Evolutionary conservation across 495 filamentous ascomycete genomes (phyloP).

Genomic region (Podospora anserina): DNA sequence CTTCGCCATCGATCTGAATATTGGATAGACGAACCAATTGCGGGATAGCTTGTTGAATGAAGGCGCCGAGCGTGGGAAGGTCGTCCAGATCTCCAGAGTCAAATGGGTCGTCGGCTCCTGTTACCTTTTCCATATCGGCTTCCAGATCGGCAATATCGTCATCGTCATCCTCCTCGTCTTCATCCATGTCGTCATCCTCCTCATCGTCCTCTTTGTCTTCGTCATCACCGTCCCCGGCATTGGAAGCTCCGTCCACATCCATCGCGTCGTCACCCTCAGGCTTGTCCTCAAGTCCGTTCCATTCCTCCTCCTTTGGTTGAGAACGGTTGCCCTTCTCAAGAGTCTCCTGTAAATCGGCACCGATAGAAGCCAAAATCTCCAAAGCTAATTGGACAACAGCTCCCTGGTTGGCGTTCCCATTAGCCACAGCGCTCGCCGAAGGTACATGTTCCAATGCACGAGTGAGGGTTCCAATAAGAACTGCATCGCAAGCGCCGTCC

Average conservation of each 20-base stretch:
- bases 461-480: conserved; percentile 45
- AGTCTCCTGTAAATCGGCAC: conserved; percentile 49
- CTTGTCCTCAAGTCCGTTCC: conserved; percentile 34
- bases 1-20: conserved; percentile 20
- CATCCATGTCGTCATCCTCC: conserved; percentile 32
- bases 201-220: conserved; percentile 35
- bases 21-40: conserved; percentile 44
- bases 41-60: conserved; percentile 51
- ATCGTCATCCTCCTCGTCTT: conserved; percentile 34
- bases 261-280: conserved; percentile 25
- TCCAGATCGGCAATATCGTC: conserved; percentile 53
- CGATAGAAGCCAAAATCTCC: conserved; percentile 58
- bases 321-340: conserved; percentile 38
- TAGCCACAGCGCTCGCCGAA: conserved; percentile 23
- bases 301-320: conserved; percentile 22
- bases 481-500: conserved; percentile 46
- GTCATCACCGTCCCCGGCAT: conserved; percentile 33
- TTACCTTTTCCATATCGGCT: conserved; percentile 58
- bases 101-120: conserved; percentile 43
- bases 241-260: conserved; percentile 31
- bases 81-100: conserved; percentile 39
- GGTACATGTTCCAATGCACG: conserved; percentile 34
- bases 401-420: conserved; percentile 30
- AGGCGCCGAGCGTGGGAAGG: conserved; percentile 44
- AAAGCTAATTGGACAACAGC: conserved; percentile 49